Evolutionary conservation across 2,329 filamentous ascomycete species (phyloP).

Genomic region (Cercospora sp.): DNA sequence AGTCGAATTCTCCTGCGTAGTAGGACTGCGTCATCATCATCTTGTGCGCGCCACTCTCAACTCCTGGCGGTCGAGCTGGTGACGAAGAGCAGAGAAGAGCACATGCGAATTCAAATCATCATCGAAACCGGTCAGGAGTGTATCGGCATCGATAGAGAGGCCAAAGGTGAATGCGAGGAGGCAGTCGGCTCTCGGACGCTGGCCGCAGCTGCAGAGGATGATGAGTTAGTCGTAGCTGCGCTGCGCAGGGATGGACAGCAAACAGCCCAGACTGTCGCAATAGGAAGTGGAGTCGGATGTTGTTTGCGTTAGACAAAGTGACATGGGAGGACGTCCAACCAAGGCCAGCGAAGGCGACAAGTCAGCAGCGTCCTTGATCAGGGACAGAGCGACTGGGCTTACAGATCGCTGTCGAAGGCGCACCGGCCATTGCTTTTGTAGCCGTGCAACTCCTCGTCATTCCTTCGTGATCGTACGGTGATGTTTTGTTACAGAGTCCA

Average conservation of each 20-base stretch:
- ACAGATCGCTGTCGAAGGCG: constrained; percentile 6
- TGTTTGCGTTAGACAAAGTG: constrained; percentile 27
- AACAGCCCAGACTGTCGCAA: constrained; percentile 21
- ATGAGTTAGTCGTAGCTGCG: background rate
- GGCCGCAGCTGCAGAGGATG: background rate
- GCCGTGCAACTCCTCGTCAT: constrained; percentile 16
- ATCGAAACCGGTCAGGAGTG: background rate
- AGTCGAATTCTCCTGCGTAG: constrained; percentile 33
- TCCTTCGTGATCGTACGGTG: constrained; percentile 11
- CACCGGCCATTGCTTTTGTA: constrained; percentile 18
- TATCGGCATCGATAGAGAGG: background rate
- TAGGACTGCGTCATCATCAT: constrained; percentile 38
- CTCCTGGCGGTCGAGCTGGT: background rate
- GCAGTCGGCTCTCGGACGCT: background rate
- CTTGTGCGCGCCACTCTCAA: constrained; percentile 13
- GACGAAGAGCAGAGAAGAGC: background rate
- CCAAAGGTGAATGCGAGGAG: background rate
- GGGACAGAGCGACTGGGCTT: constrained; percentile 15
- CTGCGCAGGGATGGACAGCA: constrained; percentile 14
- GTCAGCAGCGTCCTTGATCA: constrained; percentile 11
- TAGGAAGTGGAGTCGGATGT: constrained; percentile 8
- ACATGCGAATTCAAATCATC: background rate
- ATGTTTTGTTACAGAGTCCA: constrained; percentile 13
- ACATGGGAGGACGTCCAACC: constrained; percentile 14
- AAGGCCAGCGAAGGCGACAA: constrained; percentile 17